Evolutionary conservation across 495 filamentous ascomycete genomes (phyloP).

Genomic region (Podospora bellae-mahoneyi): DNA sequence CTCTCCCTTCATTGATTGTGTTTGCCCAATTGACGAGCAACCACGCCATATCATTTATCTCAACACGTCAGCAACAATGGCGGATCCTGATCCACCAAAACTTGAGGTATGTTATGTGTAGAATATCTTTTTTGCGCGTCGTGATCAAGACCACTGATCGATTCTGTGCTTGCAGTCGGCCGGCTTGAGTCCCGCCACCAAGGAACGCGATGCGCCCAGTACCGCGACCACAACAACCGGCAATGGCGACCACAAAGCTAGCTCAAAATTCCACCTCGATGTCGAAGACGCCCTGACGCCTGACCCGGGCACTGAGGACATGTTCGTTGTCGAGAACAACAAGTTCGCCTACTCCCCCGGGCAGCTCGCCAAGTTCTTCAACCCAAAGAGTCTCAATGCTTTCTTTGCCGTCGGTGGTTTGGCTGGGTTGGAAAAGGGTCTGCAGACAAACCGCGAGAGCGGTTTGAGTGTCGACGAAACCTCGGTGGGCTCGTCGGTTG

Average conservation of each 20-base stretch:
- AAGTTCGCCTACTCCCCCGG: slow-evolving; percentile 67
- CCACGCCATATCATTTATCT: neutral
- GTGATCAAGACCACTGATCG: neutral
- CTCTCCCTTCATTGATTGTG: neutral
- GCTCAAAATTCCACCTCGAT: slow-evolving; percentile 32
- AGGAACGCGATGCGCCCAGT: neutral
- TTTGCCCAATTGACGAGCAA: neutral
- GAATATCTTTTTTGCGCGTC: neutral
- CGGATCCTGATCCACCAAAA: slow-evolving; percentile 1
- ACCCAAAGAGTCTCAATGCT: slow-evolving; percentile 68
- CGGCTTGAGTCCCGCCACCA: neutral
- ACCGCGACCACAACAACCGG: slow-evolving; percentile 4
- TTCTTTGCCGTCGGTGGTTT: slow-evolving; percentile 67
- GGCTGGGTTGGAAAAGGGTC: slow-evolving; percentile 61
- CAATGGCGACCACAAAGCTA: neutral
- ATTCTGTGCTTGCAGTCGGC: neutral
- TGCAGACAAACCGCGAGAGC: slow-evolving; percentile 59
- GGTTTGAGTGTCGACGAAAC: slow-evolving; percentile 67
- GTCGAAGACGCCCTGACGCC: slow-evolving; percentile 57
- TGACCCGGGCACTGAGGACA: slow-evolving; percentile 59
- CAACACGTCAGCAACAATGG: neutral
- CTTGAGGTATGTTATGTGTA: neutral
- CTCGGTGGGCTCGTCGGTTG: slow-evolving; percentile 52
- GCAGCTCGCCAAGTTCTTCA: slow-evolving; percentile 67
- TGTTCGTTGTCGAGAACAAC: slow-evolving; percentile 61